phyloP scores from a whole-genome alignment of 441 rosid species.

The Melastoma candidum region DNA sequence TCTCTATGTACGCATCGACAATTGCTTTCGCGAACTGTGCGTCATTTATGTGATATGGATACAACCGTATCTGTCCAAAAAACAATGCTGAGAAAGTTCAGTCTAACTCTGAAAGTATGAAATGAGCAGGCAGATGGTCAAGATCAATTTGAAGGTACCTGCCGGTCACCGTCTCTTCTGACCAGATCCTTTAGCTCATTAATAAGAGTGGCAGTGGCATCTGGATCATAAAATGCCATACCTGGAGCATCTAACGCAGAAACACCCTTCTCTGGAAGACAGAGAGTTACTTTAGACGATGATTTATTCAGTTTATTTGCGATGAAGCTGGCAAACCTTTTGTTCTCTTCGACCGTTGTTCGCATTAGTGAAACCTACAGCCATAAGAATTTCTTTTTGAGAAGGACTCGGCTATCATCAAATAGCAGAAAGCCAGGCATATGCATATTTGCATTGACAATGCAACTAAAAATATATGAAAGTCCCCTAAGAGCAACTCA shows the following conservation, averaged over 20 bases:
- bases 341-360: constrained; percentile 74
- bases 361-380: constrained; percentile 75
- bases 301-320: constrained; percentile 71
- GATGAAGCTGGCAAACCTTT: constrained; percentile 60
- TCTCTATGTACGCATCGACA: constrained; percentile 67
- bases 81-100: constrained; percentile 14
- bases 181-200: constrained; percentile 52
- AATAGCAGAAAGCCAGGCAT: neutral
- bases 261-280: constrained; percentile 74
- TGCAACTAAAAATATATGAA: no score
- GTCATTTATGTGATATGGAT: constrained; percentile 73
- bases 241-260: constrained; percentile 81
- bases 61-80: constrained; percentile 42
- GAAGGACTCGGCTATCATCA: neutral
- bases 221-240: constrained; percentile 75
- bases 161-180: constrained; percentile 45
- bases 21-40: constrained; percentile 70
- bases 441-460: neutral
- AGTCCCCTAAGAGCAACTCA: no score
- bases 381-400: neutral
- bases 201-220: constrained; percentile 53
- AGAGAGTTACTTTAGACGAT: constrained; percentile 48
- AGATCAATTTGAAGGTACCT: constrained; percentile 31
- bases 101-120: constrained; percentile 9
- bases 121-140: neutral